Evolutionary conservation across 345 rosid species (phyloP), one percentile per base, ranked within the genome.

Genomic region (Dimocarpus longan): DNA sequence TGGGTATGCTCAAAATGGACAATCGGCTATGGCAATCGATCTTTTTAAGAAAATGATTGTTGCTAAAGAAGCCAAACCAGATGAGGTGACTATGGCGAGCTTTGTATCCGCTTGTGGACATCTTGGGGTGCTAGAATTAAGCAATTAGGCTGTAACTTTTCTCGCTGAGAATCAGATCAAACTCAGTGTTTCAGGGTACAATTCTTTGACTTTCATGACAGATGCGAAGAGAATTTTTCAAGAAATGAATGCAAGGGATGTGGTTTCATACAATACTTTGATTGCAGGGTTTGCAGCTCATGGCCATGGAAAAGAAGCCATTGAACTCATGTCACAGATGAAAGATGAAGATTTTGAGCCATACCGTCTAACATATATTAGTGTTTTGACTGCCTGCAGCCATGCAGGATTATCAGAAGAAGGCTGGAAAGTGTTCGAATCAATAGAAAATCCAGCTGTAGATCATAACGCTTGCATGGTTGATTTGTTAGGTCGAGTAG

Each of bases 1-100:
- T 52, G 89, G 93, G 19, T 86, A 84, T 78, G 83, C 89, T 60
- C 90, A 88, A 68, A 88, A 85, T 48, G 91, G 91, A 43, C 87
- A 86, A n/a, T 87, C 90, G 15, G 78, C 65, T 39, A 13, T 79
- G 48, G 84, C 89, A 13, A 63, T 86, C 52, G 68, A 80, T 46
- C 83, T 88, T 52, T 81, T 90, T 65, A 64, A 40, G 71, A 82
- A 81, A 66, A 84, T 89, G 88, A 73, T 78, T 44, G 54, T 32
- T 16, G 43, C 65, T 62, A 70, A 73, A 75, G 75, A 69, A 59
- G 19, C 56, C 3, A 80, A 79, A 77, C 93, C 86, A 37, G 88
- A 89, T 62, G 85, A 82, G 71, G 79, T 86, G 68, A 86, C 89
- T 3, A 78, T 85, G 85, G 75, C 78, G 12, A 76, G 82, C 69